These are phyloP conservation scores for Fusarium cicatricum DNA, from an alignment of 2,329 filamentous ascomycete genomes.

Conservation along the genomic window DNA sequence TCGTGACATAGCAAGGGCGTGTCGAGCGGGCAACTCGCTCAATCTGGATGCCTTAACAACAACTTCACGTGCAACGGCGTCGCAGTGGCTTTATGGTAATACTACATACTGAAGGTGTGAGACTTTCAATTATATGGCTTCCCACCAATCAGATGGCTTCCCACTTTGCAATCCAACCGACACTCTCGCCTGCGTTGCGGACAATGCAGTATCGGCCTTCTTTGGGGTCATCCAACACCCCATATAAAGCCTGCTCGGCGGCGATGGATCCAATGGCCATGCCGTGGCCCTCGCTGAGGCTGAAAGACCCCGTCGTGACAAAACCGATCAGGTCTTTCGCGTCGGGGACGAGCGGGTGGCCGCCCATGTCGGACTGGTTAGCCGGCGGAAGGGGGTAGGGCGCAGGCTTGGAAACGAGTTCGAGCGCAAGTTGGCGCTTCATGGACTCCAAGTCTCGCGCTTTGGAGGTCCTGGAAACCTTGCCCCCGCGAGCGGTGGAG, in stretches of 20 bases:
- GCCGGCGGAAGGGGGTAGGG: conserved; percentile 46
- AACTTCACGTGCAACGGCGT: neutral
- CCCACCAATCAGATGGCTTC: conserved; percentile 75
- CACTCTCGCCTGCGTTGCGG: conserved; percentile 77
- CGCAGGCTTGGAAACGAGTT: conserved; percentile 53
- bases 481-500: neutral
- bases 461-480: conserved; percentile 22
- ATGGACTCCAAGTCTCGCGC: conserved; percentile 48
- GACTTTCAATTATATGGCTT: conserved; percentile 59
- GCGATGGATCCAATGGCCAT: conserved; percentile 78
- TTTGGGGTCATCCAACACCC: conserved; percentile 43
- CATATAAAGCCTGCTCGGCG: conserved; percentile 61
- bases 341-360: conserved; percentile 74
- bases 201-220: conserved; percentile 76
- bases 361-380: conserved; percentile 52
- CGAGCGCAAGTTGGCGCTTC: conserved; percentile 56
- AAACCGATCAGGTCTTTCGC: conserved; percentile 86
- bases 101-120: no score
- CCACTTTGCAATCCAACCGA: conserved; percentile 84
- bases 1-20: conserved; percentile 17
- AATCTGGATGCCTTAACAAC: no score
- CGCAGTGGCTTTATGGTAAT: no score
- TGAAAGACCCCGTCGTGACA: conserved; percentile 86
- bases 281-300: conserved; percentile 77
- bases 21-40: neutral